Evolutionary conservation across 2,329 filamentous ascomycete species (phyloP).

Genomic region (Tolypocladium sp.): DNA sequence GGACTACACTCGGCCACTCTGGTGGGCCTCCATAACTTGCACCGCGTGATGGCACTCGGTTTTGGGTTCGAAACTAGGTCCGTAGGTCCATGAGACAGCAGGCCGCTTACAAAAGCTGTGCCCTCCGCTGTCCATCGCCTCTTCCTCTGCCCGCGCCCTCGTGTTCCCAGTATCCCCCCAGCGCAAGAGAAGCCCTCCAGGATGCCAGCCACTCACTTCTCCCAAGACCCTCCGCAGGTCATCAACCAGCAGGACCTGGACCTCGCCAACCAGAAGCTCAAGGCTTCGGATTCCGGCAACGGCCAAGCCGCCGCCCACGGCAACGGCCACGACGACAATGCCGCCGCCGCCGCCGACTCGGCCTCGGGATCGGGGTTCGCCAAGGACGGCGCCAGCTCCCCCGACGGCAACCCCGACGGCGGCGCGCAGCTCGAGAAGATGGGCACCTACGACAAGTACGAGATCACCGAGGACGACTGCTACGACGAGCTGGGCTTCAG

Average conservation of each 20-base stretch:
- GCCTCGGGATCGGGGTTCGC: background rate
- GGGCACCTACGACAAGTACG: slow-evolving; percentile 29
- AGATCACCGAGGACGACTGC: slow-evolving; percentile 49
- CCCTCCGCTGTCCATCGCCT: background rate
- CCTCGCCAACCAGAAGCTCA: slow-evolving; percentile 25
- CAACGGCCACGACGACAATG: background rate
- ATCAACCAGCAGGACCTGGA: slow-evolving; percentile 24
- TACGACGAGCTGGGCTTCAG: slow-evolving; percentile 56
- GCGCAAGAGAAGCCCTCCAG: background rate
- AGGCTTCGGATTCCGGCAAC: slow-evolving; percentile 16
- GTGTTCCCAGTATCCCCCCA: background rate
- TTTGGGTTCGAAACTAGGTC: background rate
- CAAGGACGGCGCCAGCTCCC: slow-evolving; percentile 3
- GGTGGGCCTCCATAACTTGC: background rate
- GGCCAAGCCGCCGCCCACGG: background rate
- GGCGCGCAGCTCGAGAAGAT: slow-evolving; percentile 21
- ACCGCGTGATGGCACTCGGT: background rate
- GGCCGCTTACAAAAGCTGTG: slow-evolving; percentile 1
- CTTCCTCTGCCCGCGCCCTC: background rate
- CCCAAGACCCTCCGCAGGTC: slow-evolving; percentile 27
- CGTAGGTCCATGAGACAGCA: background rate
- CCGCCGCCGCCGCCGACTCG: background rate
- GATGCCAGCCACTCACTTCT: slow-evolving; percentile 24
- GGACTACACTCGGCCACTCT: background rate
- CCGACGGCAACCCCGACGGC: slow-evolving; percentile 21